A percentile compares a stretch with the other conserved stretches of the same genome.
These are phyloP conservation scores for Endocalyx cinctus DNA, from an alignment of 2,329 filamentous ascomycete species.

Conservation along the genomic window DNA sequence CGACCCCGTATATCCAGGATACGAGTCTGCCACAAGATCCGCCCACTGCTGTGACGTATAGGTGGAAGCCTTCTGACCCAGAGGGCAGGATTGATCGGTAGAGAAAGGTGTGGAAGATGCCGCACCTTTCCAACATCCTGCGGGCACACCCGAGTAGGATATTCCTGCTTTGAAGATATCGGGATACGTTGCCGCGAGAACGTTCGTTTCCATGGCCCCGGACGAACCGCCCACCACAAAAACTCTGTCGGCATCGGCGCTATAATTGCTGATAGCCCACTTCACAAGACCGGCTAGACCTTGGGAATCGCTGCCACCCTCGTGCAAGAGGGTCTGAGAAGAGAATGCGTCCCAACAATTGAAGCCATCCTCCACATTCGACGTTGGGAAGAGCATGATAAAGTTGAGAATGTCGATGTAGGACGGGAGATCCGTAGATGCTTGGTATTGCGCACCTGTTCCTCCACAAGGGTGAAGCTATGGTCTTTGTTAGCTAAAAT, in stretches of 20 bases:
- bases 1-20: conserved; percentile 23
- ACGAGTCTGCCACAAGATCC: conserved; percentile 37
- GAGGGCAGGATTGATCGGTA: conserved; percentile 37
- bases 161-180: conserved; percentile 40
- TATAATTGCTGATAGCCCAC: conserved; percentile 46
- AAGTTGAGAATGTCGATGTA: conserved; percentile 45
- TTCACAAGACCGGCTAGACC: conserved; percentile 55
- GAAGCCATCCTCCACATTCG: conserved; percentile 19
- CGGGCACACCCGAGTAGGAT: conserved; percentile 38
- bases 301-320: conserved; percentile 51
- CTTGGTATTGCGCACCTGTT: conserved; percentile 41
- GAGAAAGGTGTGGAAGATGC: conserved; percentile 29
- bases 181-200: conserved; percentile 40
- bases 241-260: conserved; percentile 44
- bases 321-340: conserved; percentile 31
- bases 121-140: conserved; percentile 34
- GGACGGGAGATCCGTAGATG: conserved; percentile 36
- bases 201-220: conserved; percentile 45
- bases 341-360: conserved; percentile 43
- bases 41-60: conserved; percentile 43
- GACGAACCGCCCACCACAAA: conserved; percentile 46
- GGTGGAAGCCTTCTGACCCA: conserved; percentile 31
- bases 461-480: conserved; percentile 44
- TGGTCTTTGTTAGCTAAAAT: neutral
- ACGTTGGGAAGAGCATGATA: conserved; percentile 3